These are phyloP conservation scores for Cornus controversa DNA, from an alignment of 148 eudicot genomes.

Conservation along the genomic window DNA sequence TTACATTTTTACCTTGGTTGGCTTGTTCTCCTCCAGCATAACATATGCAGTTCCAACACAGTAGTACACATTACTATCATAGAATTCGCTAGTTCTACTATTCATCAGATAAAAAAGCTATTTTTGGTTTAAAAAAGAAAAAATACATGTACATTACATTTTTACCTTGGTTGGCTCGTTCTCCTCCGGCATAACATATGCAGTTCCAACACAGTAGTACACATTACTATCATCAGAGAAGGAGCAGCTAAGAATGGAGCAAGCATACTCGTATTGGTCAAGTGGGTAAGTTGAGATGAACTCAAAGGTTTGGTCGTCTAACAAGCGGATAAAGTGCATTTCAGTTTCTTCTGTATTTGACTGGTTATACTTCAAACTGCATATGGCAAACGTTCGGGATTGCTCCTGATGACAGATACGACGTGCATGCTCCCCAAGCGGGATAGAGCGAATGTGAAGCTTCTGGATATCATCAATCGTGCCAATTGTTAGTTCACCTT, in stretches of 20 bases:
- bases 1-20: constrained; percentile 66
- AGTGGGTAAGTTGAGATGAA: constrained; percentile 81
- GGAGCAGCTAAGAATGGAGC: constrained; percentile 93
- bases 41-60: constrained; percentile 98
- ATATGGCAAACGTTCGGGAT: constrained; percentile 81
- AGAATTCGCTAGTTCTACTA: neutral
- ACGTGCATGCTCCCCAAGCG: constrained; percentile 94
- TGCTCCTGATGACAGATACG: constrained; percentile 98
- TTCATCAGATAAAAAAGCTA: neutral
- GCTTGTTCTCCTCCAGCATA: constrained; percentile 90
- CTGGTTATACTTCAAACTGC: constrained; percentile 77
- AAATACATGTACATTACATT: neutral
- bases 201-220: constrained; percentile 95
- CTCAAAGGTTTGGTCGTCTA: constrained; percentile 95
- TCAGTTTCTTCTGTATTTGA: constrained; percentile 80
- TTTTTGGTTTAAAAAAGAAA: neutral
- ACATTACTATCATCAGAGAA: constrained; percentile 87
- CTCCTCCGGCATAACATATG: constrained; percentile 94
- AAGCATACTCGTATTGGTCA: constrained; percentile 86
- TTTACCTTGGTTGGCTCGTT: constrained; percentile 94
- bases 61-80: constrained; percentile 83
- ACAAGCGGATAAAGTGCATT: constrained; percentile 84
- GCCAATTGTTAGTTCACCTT: constrained; percentile 95
- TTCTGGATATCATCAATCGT: constrained; percentile 96
- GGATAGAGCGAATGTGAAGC: constrained; percentile 93